These are phyloP conservation scores for Glycine soja DNA, from an alignment of 306 rosid species.

Conservation along the genomic window DNA sequence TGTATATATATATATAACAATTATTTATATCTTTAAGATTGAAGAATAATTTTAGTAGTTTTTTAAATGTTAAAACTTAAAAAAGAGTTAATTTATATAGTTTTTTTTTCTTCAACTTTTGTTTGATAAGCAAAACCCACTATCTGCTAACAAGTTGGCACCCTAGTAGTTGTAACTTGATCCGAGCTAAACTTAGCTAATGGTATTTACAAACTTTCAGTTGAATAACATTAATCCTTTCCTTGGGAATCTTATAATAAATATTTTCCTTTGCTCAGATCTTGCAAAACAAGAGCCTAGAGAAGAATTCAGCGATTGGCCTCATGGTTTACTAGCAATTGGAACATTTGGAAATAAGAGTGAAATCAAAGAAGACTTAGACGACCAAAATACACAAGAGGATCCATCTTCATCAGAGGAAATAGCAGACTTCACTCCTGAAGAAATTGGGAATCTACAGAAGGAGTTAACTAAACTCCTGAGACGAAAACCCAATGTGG, in stretches of 20 bases:
- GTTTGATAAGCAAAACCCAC: not conserved
- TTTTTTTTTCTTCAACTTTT: not conserved
- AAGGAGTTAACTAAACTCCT: constrained; percentile 81
- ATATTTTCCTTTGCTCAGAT: constrained; percentile 51
- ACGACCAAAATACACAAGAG: constrained; percentile 54
- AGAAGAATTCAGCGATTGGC: constrained; percentile 96
- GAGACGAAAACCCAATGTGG: constrained; percentile 72
- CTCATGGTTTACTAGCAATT: constrained; percentile 83
- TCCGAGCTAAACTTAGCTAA: not conserved
- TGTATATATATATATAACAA: not conserved
- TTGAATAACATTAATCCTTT: constrained; percentile 27
- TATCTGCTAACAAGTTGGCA: not conserved
- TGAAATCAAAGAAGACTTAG: constrained; percentile 59
- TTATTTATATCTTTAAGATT: not conserved
- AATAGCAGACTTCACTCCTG: constrained; percentile 77
- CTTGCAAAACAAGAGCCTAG: constrained; percentile 75
- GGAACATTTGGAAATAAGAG: constrained; percentile 94
- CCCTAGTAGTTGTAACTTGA: not conserved
- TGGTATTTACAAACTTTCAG: not conserved
- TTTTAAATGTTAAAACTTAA: not conserved
- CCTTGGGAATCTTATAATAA: not conserved
- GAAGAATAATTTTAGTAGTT: constrained; percentile 3
- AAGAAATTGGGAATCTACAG: constrained; percentile 90
- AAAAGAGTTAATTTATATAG: not conserved
- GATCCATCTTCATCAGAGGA: constrained; percentile 74